Evolutionary conservation across 1,284 basidiomycete species (phyloP), one percentile per base, ranked within the genome.

Genomic region (Melampsora americana): DNA sequence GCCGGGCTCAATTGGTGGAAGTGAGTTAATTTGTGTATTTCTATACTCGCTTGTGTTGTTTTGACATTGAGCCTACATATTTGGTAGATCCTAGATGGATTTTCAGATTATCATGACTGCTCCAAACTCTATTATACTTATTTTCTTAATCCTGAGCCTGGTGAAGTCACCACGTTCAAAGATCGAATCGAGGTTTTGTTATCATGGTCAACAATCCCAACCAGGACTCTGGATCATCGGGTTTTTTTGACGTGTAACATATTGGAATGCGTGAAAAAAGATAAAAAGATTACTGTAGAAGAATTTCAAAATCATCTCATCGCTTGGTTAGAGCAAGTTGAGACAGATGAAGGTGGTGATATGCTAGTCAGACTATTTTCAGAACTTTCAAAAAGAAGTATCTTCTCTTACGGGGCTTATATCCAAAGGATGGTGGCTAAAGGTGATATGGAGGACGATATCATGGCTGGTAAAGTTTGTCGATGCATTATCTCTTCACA

Each of bases 321-420:
- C 62, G 67, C 66, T n/a, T 77, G 74, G 74, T 66, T 77, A 39
- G 74, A 77, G 35, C 66, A 77, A 42, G 64, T 69, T 50, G 74
- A 77, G 68, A 69, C 66, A 26, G 60, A 59, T 23, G 74, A 69
- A 59, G 61, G 60, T 18, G 74, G 67, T 28, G 74, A 77, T 42
- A 53, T 66, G 48, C 60, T 77, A 30, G 74, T 77, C 18, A 42
- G 74, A 46, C n/a, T 77, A 16, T 77, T 77, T 44, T 77, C 74
- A 6, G 74, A 77, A 60, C 67, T 77, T 28, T 77, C 74, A 23
- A 66, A 60, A 23, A 59, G 56, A 9, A 70, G 59, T 23, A 66
- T 77, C 2, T 77, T 77, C 39, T 77, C 74, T n/a, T 77, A 69
- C 50, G 67, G 74, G 18, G 67, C 66, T 50, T 77, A 77, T 23